Evolutionary conservation across 441 rosid species (phyloP).

Genomic region (Pelargonium citronellum): DNA sequence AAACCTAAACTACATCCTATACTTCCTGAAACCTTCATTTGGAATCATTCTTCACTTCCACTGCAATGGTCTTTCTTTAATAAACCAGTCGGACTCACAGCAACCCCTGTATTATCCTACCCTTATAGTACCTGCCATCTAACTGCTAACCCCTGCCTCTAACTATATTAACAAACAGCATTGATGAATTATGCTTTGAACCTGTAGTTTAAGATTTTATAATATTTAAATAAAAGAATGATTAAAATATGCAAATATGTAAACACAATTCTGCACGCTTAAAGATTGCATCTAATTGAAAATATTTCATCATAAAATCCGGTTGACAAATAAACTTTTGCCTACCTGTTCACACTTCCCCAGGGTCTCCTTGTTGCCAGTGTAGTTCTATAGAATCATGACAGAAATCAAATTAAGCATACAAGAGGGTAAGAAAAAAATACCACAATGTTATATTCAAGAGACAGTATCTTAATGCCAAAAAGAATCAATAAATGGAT

Average conservation of each 20-base stretch:
- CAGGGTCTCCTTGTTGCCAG: conserved; percentile 69
- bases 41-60: neutral
- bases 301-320: conserved; percentile 9
- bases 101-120: no score
- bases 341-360: conserved; percentile 98
- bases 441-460: neutral
- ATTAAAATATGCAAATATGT: neutral
- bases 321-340: conserved; percentile 12
- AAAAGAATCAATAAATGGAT: neutral
- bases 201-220: neutral
- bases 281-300: conserved; percentile 12
- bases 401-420: conserved; percentile 20
- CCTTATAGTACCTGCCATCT: no score
- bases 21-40: no score
- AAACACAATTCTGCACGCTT: neutral
- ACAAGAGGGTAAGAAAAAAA: conserved; percentile 6
- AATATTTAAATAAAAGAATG: no score
- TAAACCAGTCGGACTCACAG: neutral
- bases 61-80: neutral
- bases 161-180: neutral
- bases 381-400: conserved; percentile 47
- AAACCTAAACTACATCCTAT: neutral
- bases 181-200: neutral
- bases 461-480: neutral
- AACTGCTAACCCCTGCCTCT: neutral